phyloP scores from a whole-genome alignment of 2,329 filamentous ascomycete species.

The Neofusicoccum kwambonambiense region DNA sequence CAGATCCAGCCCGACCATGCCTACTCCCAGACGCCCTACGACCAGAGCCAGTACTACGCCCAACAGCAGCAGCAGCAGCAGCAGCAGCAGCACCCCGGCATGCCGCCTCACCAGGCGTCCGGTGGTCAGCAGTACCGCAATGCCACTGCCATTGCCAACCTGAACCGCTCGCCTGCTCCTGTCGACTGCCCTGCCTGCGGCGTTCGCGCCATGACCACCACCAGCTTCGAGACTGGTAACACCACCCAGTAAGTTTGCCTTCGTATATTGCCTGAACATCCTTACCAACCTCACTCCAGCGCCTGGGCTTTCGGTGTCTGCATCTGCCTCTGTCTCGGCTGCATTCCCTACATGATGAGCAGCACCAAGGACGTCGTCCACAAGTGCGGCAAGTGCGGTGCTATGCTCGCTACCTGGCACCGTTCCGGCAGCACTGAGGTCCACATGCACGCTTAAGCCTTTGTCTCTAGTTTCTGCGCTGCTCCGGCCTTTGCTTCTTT shows the following conservation, averaged over 20 bases:
- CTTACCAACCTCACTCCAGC: slow-evolving; percentile 28
- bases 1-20: slow-evolving; percentile 17
- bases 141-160: slow-evolving; percentile 33
- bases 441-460: slow-evolving; percentile 37
- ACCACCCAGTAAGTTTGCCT: slow-evolving; percentile 41
- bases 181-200: slow-evolving; percentile 51
- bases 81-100: slow-evolving; percentile 26
- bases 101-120: slow-evolving; percentile 34
- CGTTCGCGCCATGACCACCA: slow-evolving; percentile 39
- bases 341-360: slow-evolving; percentile 50
- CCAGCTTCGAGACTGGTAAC: slow-evolving; percentile 36
- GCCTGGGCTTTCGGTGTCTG: slow-evolving; percentile 48
- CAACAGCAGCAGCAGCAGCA: slow-evolving; percentile 20
- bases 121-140: slow-evolving; percentile 34
- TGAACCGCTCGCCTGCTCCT: slow-evolving; percentile 39
- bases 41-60: slow-evolving; percentile 7
- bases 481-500: not conserved
- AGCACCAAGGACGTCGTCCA: slow-evolving; percentile 51
- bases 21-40: not conserved
- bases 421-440: slow-evolving; percentile 49
- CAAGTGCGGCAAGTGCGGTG: slow-evolving; percentile 48
- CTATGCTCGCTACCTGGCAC: slow-evolving; percentile 49
- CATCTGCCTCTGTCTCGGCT: slow-evolving; percentile 45
- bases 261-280: no score
- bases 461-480: not conserved